These are phyloP conservation scores for Metschnikowia cubensis DNA, from an alignment of 805 yeast genomes.

Conservation along the genomic window DNA sequence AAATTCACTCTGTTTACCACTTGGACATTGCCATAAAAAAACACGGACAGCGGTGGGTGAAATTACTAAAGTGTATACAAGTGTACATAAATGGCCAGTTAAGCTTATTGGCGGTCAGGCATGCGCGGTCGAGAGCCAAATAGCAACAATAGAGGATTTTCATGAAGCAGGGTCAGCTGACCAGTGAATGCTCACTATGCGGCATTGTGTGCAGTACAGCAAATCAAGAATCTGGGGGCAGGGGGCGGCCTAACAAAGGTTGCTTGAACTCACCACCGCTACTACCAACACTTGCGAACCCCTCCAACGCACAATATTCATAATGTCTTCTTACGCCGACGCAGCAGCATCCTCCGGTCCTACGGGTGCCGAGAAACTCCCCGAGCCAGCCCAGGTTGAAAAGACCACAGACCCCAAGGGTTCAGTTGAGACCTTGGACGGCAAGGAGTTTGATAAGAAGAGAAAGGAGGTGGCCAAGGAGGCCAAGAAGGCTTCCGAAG, in stretches of 20 bases:
- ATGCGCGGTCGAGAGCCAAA: constrained; percentile 1
- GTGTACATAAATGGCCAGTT: no score
- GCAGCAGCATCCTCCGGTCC: constrained; percentile 42
- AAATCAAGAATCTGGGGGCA: constrained; percentile 16
- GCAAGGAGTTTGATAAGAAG: constrained; percentile 21
- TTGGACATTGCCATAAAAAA: no score
- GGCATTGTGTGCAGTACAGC: constrained; percentile 15
- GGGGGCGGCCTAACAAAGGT: constrained; percentile 6
- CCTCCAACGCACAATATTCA: background rate
- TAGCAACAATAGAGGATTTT: constrained; percentile 1
- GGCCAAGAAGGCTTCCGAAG: constrained; percentile 17
- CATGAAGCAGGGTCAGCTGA: constrained; percentile 1
- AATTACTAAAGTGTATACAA: no score
- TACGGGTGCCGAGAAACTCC: constrained; percentile 26
- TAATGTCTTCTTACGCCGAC: constrained; percentile 32
- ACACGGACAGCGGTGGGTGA: no score
- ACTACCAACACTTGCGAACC: background rate
- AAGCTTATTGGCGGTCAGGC: background rate
- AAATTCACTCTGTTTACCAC: no score
- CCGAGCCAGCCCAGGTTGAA: constrained; percentile 26
- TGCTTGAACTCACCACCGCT: constrained; percentile 1
- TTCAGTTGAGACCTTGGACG: constrained; percentile 21
- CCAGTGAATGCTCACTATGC: constrained; percentile 4
- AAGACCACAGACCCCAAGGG: constrained; percentile 23
- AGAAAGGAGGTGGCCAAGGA: constrained; percentile 26